Percentiles rank a stretch among this genome's conserved stretches.
Evolutionary conservation across 768 basidiomycete genomes (phyloP).

Genomic region (Podaxis sp.): DNA sequence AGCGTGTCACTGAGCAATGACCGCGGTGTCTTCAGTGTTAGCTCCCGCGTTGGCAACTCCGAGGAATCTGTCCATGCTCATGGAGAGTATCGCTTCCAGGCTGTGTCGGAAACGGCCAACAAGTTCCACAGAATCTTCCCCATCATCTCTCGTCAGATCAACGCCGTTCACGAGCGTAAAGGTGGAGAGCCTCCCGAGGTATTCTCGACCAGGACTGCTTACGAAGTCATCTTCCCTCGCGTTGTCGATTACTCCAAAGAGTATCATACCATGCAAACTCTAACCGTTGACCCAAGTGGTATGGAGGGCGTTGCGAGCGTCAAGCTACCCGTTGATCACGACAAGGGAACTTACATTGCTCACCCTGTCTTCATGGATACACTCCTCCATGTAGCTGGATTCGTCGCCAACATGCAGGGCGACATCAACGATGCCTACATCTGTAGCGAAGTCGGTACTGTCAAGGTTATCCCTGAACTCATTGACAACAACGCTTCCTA

Average conservation of each 20-base stretch:
- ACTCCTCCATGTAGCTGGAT: slow-evolving; percentile 68
- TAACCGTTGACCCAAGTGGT: slow-evolving; percentile 52
- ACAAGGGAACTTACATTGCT: slow-evolving; percentile 31
- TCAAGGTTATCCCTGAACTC: slow-evolving; percentile 45
- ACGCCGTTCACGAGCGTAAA: slow-evolving; percentile 28
- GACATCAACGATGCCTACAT: slow-evolving; percentile 57
- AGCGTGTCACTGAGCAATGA: slow-evolving; percentile 36
- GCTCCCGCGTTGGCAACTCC: slow-evolving; percentile 33
- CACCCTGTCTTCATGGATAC: slow-evolving; percentile 68
- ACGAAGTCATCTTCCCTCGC: slow-evolving; percentile 68
- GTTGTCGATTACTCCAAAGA: slow-evolving; percentile 62
- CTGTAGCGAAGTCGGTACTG: slow-evolving; percentile 53
- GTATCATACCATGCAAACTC: slow-evolving; percentile 61
- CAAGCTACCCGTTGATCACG: slow-evolving; percentile 19
- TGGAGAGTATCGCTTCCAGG: slow-evolving; percentile 45
- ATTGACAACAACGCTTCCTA: slow-evolving; percentile 22
- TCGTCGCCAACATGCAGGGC: slow-evolving; percentile 62
- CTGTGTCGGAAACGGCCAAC: slow-evolving; percentile 27
- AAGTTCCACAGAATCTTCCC: slow-evolving; percentile 41
- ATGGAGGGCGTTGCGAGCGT: slow-evolving; percentile 62
- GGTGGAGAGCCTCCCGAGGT: slow-evolving; percentile 30
- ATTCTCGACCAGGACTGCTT: slow-evolving; percentile 57
- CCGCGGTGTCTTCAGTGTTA: slow-evolving; percentile 45
- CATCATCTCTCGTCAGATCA: slow-evolving; percentile 32
- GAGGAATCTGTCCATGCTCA: slow-evolving; percentile 42